Conservation (phyloP, 2,329 filamentous ascomycete species). For the Sarocladium kiliense region DNA sequence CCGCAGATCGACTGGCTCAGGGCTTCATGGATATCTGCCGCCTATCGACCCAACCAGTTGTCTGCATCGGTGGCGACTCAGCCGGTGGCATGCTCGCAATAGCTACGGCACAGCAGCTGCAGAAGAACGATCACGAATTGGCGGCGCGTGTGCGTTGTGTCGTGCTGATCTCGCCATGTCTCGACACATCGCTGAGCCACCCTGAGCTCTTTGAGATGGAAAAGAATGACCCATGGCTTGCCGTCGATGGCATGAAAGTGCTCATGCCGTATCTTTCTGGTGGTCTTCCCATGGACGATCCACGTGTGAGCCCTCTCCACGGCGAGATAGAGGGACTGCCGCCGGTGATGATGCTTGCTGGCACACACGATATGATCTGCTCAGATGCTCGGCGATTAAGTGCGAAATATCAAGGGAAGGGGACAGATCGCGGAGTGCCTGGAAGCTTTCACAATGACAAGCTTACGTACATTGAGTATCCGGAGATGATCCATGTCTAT, state of each 20-base stretch:
- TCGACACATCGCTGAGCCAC: constrained; percentile 10
- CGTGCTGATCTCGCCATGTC: constrained; percentile 11
- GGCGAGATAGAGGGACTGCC: constrained; percentile 11
- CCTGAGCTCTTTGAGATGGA: constrained; percentile 1
- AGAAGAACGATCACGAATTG: background rate
- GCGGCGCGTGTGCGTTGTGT: constrained; percentile 3
- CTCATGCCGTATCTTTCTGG: background rate
- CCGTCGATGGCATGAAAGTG: background rate
- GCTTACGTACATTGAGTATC: constrained; percentile 10
- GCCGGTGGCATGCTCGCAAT: constrained; percentile 10
- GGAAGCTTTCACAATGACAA: constrained; percentile 10
- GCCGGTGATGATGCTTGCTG: constrained; percentile 9
- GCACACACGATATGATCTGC: constrained; percentile 12
- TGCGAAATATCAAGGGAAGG: constrained; percentile 9
- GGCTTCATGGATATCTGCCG: constrained; percentile 8
- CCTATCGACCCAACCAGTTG: constrained; percentile 2
- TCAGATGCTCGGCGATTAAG: constrained; percentile 11
- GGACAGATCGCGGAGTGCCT: background rate
- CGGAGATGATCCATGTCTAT: constrained; percentile 12
- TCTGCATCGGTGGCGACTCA: constrained; percentile 12
- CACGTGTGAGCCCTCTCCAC: constrained; percentile 7
- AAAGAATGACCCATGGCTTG: constrained; percentile 10
- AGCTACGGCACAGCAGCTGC: constrained; percentile 7
- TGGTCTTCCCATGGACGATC: constrained; percentile 6
- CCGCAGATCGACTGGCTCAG: constrained; percentile 5